Conservation (phyloP, 768 basidiomycete genomes). For the Lactarius indigo region DNA sequence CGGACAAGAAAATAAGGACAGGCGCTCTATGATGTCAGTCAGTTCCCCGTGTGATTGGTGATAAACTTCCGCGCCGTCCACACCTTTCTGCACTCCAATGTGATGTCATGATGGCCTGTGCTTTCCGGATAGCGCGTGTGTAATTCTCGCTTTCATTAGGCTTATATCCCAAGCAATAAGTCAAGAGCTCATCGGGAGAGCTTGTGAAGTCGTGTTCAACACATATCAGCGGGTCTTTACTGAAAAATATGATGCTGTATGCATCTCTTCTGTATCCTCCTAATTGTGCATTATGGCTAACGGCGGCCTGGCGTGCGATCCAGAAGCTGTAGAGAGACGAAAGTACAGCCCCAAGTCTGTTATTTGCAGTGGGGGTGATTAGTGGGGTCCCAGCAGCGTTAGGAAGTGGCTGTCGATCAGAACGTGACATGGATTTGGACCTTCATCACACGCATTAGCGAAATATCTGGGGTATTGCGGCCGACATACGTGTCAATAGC, state of each 20-base stretch:
- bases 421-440: slow-evolving; percentile 46
- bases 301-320: slow-evolving; percentile 44
- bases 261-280: slow-evolving; percentile 42
- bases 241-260: slow-evolving; percentile 52
- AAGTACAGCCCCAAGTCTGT: slow-evolving; percentile 57
- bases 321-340: slow-evolving; percentile 55
- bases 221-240: slow-evolving; percentile 26
- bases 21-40: slow-evolving; percentile 38
- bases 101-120: slow-evolving; percentile 40
- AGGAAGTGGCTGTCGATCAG: slow-evolving; percentile 43
- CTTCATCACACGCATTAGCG: slow-evolving; percentile 31
- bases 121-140: slow-evolving; percentile 36
- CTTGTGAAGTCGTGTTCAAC: slow-evolving; percentile 46
- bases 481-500: slow-evolving; percentile 44
- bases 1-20: slow-evolving; percentile 54
- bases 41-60: background rate
- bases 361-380: slow-evolving; percentile 38
- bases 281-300: slow-evolving; percentile 27
- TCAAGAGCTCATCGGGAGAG: slow-evolving; percentile 44
- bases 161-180: slow-evolving; percentile 34
- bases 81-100: slow-evolving; percentile 52
- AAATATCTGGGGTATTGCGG: too few species aligned
- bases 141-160: slow-evolving; percentile 43
- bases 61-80: background rate
- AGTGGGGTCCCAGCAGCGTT: slow-evolving; percentile 39